Percentiles rank a stretch among this genome's conserved stretches.
These are phyloP conservation scores for Zygoascus sp. DNA, from an alignment of 1,139 yeast genomes.

Conservation along the genomic window DNA sequence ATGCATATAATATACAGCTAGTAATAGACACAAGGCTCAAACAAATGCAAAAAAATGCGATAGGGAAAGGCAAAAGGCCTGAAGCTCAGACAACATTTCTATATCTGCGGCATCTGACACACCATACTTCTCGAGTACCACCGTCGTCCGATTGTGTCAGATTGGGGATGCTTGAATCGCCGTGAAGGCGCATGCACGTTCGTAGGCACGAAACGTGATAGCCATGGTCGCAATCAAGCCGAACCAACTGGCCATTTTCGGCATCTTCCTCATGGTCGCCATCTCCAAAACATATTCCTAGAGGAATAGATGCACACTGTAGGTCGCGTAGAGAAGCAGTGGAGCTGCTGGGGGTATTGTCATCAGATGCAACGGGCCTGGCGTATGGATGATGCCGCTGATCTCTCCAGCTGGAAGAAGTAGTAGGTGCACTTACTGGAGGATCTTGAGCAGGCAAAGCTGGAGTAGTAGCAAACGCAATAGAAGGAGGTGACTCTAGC, in stretches of 20 bases:
- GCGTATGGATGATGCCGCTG: conserved; percentile 20
- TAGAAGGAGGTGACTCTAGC: not conserved
- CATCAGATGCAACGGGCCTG: conserved; percentile 1
- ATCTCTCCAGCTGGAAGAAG: conserved; percentile 3
- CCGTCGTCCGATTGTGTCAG: conserved; percentile 19
- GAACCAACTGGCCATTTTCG: conserved; percentile 17
- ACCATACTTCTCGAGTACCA: conserved; percentile 27
- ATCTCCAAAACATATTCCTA: conserved; percentile 25
- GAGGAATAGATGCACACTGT: conserved; percentile 27
- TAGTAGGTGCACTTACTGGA: not conserved
- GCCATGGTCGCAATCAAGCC: conserved; percentile 31
- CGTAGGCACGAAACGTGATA: conserved; percentile 30
- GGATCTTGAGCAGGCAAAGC: not conserved
- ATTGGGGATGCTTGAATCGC: conserved; percentile 28
- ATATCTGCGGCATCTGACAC: conserved; percentile 30
- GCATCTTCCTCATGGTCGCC: not conserved
- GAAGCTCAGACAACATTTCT: conserved; percentile 15
- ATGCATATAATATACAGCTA: not conserved
- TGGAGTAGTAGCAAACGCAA: not conserved
- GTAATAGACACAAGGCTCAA: not conserved
- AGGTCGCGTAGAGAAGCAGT: conserved; percentile 18
- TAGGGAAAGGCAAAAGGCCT: not conserved
- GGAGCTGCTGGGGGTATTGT: not conserved
- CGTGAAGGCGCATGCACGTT: conserved; percentile 30
- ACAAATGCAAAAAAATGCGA: not conserved